Evolutionary conservation across 345 rosid species (phyloP).

Genomic region (Camelina sativa): DNA sequence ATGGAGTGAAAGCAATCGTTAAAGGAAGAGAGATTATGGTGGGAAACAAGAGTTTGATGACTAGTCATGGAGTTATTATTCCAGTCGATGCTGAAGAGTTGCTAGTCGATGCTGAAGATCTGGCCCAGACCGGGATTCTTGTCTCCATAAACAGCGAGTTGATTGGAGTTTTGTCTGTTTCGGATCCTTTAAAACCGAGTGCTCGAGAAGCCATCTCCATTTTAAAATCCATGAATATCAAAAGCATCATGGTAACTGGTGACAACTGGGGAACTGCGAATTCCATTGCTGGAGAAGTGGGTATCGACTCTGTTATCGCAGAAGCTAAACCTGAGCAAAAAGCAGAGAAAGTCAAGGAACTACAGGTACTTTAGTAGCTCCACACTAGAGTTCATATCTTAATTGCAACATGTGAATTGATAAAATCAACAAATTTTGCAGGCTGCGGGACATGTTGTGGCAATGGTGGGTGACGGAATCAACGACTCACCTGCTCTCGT

Average conservation of each 20-base stretch:
- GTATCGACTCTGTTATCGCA: slow-evolving; percentile 77
- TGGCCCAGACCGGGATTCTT: slow-evolving; percentile 85
- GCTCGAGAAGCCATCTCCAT: slow-evolving; percentile 75
- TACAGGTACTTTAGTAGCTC: slow-evolving; percentile 59
- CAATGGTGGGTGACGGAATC: slow-evolving; percentile 97
- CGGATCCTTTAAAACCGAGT: slow-evolving; percentile 81
- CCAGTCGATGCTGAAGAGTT: slow-evolving; percentile 70
- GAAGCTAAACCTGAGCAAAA: slow-evolving; percentile 93
- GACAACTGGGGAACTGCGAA: slow-evolving; percentile 98
- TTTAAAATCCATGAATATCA: slow-evolving; percentile 77
- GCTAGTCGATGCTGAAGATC: slow-evolving; percentile 70
- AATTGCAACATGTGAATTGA: not conserved
- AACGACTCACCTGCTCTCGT: slow-evolving; percentile 95
- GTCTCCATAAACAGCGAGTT: slow-evolving; percentile 66
- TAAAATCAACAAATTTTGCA: slow-evolving; percentile 27
- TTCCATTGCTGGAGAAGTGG: slow-evolving; percentile 80
- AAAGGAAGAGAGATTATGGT: slow-evolving; percentile 62
- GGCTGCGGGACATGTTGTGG: slow-evolving; percentile 75
- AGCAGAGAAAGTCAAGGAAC: slow-evolving; percentile 82
- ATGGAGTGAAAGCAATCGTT: slow-evolving; percentile 82
- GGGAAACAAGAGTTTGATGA: slow-evolving; percentile 85
- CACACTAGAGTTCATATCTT: not conserved
- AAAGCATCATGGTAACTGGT: slow-evolving; percentile 92
- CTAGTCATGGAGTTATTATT: slow-evolving; percentile 49
- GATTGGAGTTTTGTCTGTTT: slow-evolving; percentile 72